Base-by-base conservation (phyloP, 2,329 filamentous ascomycete genomes). In the Xylariaceae sp. region DNA sequence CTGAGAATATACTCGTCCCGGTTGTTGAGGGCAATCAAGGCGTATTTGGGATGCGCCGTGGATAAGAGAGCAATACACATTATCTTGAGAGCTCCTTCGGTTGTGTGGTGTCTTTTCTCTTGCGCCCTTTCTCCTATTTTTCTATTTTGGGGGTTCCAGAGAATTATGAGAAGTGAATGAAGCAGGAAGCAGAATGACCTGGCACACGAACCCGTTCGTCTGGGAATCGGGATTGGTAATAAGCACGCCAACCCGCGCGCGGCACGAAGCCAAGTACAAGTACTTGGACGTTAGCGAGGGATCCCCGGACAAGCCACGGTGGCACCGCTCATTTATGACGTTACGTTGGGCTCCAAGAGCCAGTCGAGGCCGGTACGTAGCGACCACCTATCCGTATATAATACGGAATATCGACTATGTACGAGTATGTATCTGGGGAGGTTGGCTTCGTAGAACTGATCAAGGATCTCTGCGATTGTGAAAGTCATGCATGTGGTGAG, bases 21-120 rank as follows among this genome's bases (percentile, higher is more conserved):
- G 73, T 93, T 93, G 75, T 92, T 85, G 70, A 92, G 78, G 61
- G 90, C 76, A 67, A 93, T 88, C 61, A 92, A 79, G 30, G 87
- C 81, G 74, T 92, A 92, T 65, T 82, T 78, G 8, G 89, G 89
- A 70, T 92, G 89, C 51, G 87, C 81, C 15, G 88, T 92, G 30
- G 88, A 90, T 60, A 90, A 77, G 51, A 92, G 78, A 53, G 85
- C 86, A 75, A 92, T 92, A 72, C 89, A 92, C 89, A 92, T 92
- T 58, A 53, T 73, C 63, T 45, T 51, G 55, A 60, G 18, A 9
- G 51, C 47, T 13, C 13, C 51, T 17, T 44, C 51, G 18, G 15
- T 10, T 39, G 37, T 49, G 1, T 51, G 4, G 37, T 55, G 5
- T 51, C n/a, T 52, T 34, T 17, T 18, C 7, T 47, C 17, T 49